These are phyloP conservation scores for Rhododendron williamsianum DNA, from an alignment of 148 eudicot genomes.

Conservation along the genomic window DNA sequence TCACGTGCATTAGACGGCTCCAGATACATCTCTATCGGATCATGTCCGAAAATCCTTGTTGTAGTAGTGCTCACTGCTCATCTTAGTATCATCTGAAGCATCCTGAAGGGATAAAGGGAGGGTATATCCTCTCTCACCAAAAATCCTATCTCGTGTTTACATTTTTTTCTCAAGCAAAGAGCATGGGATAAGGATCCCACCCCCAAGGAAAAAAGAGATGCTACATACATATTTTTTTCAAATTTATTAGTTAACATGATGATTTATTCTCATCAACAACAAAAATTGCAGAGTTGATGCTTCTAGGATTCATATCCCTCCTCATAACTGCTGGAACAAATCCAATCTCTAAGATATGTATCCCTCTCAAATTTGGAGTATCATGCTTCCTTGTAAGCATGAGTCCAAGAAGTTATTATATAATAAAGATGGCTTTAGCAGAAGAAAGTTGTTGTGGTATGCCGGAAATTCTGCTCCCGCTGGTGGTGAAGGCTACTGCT, in stretches of 20 bases:
- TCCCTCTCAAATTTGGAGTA: slow-evolving; percentile 13
- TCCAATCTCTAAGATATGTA: slow-evolving; percentile 18
- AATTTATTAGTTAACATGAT: neutral
- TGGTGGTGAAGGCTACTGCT: slow-evolving; percentile 9
- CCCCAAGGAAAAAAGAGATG: neutral
- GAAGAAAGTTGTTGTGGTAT: neutral
- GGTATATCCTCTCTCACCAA: neutral
- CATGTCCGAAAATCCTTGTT: neutral
- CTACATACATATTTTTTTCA: neutral
- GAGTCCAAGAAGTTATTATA: neutral
- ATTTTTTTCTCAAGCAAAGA: too few species aligned
- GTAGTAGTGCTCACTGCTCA: neutral
- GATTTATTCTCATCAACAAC: neutral
- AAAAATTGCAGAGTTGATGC: slow-evolving; percentile 21
- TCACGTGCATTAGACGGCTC: neutral
- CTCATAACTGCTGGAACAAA: slow-evolving; percentile 14
- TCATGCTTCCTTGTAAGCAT: slow-evolving; percentile 27
- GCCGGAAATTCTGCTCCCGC: neutral
- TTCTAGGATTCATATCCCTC: slow-evolving; percentile 27
- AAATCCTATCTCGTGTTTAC: neutral
- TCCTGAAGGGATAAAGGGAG: neutral
- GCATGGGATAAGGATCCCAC: neutral
- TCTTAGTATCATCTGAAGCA: neutral
- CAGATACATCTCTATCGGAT: neutral
- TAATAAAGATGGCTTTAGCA: neutral